Evolutionary conservation across 2,329 filamentous ascomycete species (phyloP).

Genomic region (Coniochaeta hoffmannii): DNA sequence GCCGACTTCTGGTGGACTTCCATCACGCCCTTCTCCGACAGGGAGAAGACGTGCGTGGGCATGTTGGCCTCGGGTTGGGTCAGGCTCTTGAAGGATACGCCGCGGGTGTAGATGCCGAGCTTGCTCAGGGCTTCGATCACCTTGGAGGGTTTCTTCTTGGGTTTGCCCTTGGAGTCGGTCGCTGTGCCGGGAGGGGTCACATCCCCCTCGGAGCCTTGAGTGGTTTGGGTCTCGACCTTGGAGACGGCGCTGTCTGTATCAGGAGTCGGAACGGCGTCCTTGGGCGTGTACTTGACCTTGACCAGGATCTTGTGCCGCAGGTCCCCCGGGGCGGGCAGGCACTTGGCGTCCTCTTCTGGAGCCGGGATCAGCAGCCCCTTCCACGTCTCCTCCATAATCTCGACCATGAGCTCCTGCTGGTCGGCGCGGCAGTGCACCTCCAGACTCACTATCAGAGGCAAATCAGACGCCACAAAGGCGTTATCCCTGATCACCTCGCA

Average conservation of each 20-base stretch:
- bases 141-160: constrained; percentile 45
- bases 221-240: constrained; percentile 21
- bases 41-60: constrained; percentile 62
- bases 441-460: constrained; percentile 88
- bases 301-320: constrained; percentile 74
- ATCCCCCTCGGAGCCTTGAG: constrained; percentile 19
- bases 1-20: constrained; percentile 45
- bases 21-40: constrained; percentile 58
- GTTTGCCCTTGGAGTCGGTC: constrained; percentile 15
- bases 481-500: constrained; percentile 72
- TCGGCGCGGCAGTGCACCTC: constrained; percentile 78
- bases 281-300: constrained; percentile 66
- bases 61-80: constrained; percentile 61
- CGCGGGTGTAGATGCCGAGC: constrained; percentile 76
- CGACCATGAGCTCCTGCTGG: constrained; percentile 86
- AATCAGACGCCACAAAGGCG: constrained; percentile 66
- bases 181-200: constrained; percentile 22
- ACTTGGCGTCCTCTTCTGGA: constrained; percentile 34
- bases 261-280: constrained; percentile 15
- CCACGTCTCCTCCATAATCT: constrained; percentile 86
- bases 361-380: constrained; percentile 59
- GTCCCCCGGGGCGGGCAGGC: constrained; percentile 60
- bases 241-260: constrained; percentile 17
- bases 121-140: constrained; percentile 68
- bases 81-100: constrained; percentile 74